These are phyloP conservation scores for Ramaria sp. DNA, from an alignment of 768 basidiomycete genomes.

Conservation along the genomic window DNA sequence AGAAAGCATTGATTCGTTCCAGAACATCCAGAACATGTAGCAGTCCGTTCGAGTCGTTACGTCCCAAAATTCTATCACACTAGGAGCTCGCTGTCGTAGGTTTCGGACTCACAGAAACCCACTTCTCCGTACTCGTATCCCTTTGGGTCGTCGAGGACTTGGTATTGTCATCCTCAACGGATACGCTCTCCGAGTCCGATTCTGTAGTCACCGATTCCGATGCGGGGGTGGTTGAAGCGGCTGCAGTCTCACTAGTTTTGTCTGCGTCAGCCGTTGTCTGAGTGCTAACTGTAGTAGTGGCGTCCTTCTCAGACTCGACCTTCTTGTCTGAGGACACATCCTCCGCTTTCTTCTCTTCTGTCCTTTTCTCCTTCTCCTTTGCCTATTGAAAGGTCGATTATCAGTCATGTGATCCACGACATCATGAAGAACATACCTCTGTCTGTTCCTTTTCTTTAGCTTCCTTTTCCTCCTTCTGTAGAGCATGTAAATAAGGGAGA, in stretches of 20 bases:
- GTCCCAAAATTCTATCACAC: neutral
- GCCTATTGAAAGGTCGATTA: conserved; percentile 11
- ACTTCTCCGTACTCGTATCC: conserved; percentile 43
- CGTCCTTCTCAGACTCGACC: conserved; percentile 16
- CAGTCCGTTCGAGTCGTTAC: neutral
- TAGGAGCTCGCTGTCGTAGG: neutral
- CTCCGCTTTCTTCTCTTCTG: conserved; percentile 10
- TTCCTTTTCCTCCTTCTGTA: conserved; percentile 35
- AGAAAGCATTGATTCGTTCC: neutral
- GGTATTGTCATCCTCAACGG: conserved; percentile 58
- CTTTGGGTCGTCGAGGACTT: conserved; percentile 20
- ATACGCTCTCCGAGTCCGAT: conserved; percentile 66
- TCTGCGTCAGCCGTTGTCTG: conserved; percentile 19
- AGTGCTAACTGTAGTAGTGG: conserved; percentile 9
- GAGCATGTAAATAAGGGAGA: conserved; percentile 4
- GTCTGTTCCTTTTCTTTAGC: conserved; percentile 17
- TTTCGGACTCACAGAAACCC: conserved; percentile 50
- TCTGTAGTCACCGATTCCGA: conserved; percentile 23
- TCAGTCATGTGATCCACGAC: too few relatives aligned
- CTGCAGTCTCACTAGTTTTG: conserved; percentile 9
- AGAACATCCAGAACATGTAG: neutral
- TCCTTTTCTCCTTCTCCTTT: conserved; percentile 15
- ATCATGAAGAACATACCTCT: conserved; percentile 17
- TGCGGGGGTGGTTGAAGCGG: conserved; percentile 1
- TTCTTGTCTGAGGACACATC: conserved; percentile 11